phyloP scores from a whole-genome alignment of 2,329 filamentous ascomycete species.

The Diplodia mutila region DNA sequence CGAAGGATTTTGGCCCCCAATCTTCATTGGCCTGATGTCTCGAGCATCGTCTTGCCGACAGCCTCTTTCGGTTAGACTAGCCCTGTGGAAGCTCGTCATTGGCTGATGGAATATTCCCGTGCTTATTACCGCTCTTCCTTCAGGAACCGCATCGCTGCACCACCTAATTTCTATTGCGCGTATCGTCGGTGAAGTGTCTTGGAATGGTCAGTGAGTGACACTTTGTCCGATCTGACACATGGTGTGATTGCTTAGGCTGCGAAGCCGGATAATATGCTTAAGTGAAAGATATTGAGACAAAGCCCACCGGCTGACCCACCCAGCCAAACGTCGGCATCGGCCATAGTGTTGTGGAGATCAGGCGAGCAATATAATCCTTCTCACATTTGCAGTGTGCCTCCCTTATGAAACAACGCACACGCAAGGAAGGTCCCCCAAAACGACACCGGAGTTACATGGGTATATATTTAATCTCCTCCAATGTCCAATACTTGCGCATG shows the following conservation, averaged over 20 bases:
- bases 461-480: slow-evolving; percentile 73
- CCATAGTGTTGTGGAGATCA: too few relatives aligned
- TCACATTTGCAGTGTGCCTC: too few relatives aligned
- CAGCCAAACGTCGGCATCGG: too few relatives aligned
- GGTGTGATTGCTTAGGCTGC: too few relatives aligned
- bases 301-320: too few relatives aligned
- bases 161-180: background rate
- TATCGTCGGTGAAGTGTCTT: background rate
- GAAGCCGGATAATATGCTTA: too few relatives aligned
- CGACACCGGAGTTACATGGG: slow-evolving; percentile 58
- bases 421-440: too few relatives aligned
- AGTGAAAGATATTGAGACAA: background rate
- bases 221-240: too few relatives aligned
- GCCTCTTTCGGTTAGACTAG: background rate
- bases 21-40: background rate
- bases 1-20: slow-evolving; percentile 9
- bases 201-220: background rate
- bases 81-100: background rate
- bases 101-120: background rate
- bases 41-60: background rate
- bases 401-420: too few relatives aligned
- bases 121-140: slow-evolving; percentile 1
- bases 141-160: slow-evolving; percentile 4
- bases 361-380: too few relatives aligned
- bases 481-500: slow-evolving; percentile 81